Evolutionary conservation across 2,329 filamentous ascomycete species (phyloP).

Genomic region (Microcyclospora pomicola): DNA sequence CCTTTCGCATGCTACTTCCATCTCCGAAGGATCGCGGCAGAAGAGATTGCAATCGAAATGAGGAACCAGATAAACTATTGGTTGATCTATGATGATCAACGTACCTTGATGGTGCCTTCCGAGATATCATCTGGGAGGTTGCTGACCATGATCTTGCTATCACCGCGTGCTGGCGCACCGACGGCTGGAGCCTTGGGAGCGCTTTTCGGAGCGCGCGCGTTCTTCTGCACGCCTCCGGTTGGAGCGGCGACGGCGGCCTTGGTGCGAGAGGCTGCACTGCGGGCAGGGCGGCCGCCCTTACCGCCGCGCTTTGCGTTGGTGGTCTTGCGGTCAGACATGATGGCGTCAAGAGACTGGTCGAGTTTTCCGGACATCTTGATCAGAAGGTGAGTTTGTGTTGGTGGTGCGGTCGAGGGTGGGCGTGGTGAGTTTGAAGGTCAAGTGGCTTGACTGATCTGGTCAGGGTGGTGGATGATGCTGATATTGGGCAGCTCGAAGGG

Average conservation of each 20-base stretch:
- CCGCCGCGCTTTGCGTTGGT: slow-evolving; percentile 34
- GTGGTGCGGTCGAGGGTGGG: background rate
- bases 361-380: slow-evolving; percentile 75
- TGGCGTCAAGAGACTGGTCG: slow-evolving; percentile 93
- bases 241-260: slow-evolving; percentile 46
- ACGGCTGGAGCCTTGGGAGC: slow-evolving; percentile 47
- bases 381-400: background rate
- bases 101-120: slow-evolving; percentile 99
- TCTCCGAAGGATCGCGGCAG: too few species aligned
- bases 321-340: slow-evolving; percentile 61
- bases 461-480: background rate
- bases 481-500: too few species aligned
- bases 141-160: slow-evolving; percentile 97
- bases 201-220: slow-evolving; percentile 42
- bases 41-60: too few species aligned
- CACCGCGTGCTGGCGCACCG: slow-evolving; percentile 46
- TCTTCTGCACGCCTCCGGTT: slow-evolving; percentile 75
- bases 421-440: background rate
- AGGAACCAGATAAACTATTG: background rate
- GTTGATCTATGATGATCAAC: slow-evolving; percentile 58
- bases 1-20: too few species aligned
- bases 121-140: slow-evolving; percentile 96
- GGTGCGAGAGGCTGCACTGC: slow-evolving; percentile 35
- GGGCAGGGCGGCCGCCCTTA: slow-evolving; percentile 27
- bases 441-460: too few species aligned